phyloP scores from a whole-genome alignment of 352 stramenopile species.

The Pythium sp. region DNA sequence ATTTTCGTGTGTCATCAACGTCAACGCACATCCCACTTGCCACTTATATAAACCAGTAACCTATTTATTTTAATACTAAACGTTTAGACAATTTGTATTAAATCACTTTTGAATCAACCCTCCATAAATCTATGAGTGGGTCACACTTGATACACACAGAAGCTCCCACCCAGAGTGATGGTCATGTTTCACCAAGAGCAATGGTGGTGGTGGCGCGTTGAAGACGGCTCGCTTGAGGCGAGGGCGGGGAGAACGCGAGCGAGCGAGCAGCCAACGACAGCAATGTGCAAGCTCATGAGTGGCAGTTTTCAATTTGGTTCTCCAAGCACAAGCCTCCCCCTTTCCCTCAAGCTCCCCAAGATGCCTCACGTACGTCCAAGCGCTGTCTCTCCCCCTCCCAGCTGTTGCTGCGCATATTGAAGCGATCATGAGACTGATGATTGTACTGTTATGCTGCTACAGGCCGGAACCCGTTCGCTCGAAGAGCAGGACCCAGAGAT shows the following conservation, averaged over 20 bases:
- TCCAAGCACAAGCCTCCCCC: slow-evolving; percentile 11
- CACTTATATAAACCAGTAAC: not conserved
- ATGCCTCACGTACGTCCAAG: slow-evolving; percentile 57
- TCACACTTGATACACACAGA: not conserved
- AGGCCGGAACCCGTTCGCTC: slow-evolving; percentile 78
- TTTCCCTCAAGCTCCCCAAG: slow-evolving; percentile 8
- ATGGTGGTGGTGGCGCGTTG: slow-evolving; percentile 14
- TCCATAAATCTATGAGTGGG: not conserved
- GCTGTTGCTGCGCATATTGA: not conserved
- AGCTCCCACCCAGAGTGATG: not conserved
- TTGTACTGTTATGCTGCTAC: not conserved
- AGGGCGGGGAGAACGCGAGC: not conserved
- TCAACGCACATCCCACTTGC: not conserved
- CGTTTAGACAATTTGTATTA: not conserved
- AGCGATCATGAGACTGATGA: not conserved
- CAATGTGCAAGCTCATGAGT: slow-evolving; percentile 1
- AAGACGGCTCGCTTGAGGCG: not conserved
- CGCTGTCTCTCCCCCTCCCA: not conserved
- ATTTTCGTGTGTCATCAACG: not conserved
- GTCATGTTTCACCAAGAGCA: slow-evolving; percentile 9
- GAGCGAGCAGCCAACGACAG: not conserved
- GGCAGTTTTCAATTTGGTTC: slow-evolving; percentile 22
- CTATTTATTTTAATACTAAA: not conserved
- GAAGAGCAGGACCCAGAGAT: slow-evolving; percentile 96
- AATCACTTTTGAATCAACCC: too few relatives aligned